Evolutionary conservation across 1,284 basidiomycete genomes (phyloP), one percentile per base, ranked within the genome.

Genomic region (Naganishia sp.): DNA sequence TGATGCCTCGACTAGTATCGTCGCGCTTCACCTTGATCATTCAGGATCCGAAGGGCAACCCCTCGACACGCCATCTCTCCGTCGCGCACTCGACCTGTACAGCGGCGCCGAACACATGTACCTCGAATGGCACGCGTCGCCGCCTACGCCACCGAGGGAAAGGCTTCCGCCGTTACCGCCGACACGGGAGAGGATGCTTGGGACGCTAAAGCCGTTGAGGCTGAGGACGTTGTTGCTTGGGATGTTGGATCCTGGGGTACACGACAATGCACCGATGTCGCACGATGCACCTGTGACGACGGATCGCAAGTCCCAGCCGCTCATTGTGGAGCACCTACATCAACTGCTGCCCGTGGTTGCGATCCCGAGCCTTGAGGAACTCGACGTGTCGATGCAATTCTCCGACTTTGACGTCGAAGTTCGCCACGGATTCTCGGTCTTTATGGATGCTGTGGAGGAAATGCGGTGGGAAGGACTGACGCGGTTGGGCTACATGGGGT

Each of bases 281-380:
- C 15, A 46, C 35, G 7, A 6, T 4, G 13, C 35, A 39, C 35
- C 35, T 39, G 7, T 39, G 7, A 9, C 3, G 13, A 39, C 10
- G 2, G 35, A 39, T 39, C 13, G 35, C 35, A 39, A 39, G 35
- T 13, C 2, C n/a, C 56, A 58, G 43, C 45, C 45, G n/a, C 45
- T 47, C n/a, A 58, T 49, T 15, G 35, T 25, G 18, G 31, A 58
- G n/a, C 56, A 58, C 31, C 56, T 58, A 18, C 43, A 28, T 13
- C 56, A 58, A 39, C 28, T 58, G 23, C 28, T 58, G 6, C 32
- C 56, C 28, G 21, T 49, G 7, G n/a, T 58, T 15, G 21, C 28
- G 11, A 18, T 31, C 32, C 46, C 56, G 21, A 21, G 31, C 6
- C 31, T 43, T 13, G 56, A 58, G 56, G 32, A 39, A 35, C 43